Evolutionary conservation across 768 basidiomycete genomes (phyloP).

Genomic region (Tulasnella sp.): DNA sequence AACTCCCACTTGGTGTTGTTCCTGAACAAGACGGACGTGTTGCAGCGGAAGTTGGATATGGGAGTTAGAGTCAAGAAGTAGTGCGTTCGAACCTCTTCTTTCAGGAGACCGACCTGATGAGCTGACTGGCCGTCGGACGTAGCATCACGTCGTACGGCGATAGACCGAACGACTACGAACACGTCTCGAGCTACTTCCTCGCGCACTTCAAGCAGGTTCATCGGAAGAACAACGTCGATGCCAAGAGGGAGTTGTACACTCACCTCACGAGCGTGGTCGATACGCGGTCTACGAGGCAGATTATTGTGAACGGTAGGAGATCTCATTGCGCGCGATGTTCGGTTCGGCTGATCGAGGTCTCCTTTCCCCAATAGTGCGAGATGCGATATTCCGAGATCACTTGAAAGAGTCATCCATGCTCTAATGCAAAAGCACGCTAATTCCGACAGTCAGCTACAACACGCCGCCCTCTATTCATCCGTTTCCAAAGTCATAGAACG

Average conservation of each 20-base stretch:
- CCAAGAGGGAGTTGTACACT: slow-evolving; percentile 10
- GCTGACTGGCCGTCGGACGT: background rate
- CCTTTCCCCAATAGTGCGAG: slow-evolving; percentile 3
- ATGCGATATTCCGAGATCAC: slow-evolving; percentile 10
- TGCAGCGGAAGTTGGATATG: slow-evolving; percentile 13
- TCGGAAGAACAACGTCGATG: slow-evolving; percentile 13
- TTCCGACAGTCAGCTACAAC: background rate
- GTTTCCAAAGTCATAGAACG: background rate
- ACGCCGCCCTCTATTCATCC: too few relatives aligned
- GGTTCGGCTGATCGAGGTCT: background rate
- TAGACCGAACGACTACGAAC: slow-evolving; percentile 14
- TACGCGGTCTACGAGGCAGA: background rate
- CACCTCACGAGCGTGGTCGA: slow-evolving; percentile 11
- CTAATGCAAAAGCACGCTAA: background rate
- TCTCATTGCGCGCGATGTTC: too few relatives aligned
- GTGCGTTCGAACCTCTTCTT: background rate
- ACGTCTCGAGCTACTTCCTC: slow-evolving; percentile 13
- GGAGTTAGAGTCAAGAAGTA: slow-evolving; percentile 16
- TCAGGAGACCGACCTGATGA: too few relatives aligned
- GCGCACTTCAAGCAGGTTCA: slow-evolving; percentile 15
- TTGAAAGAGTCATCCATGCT: slow-evolving; percentile 11
- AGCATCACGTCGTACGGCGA: slow-evolving; percentile 16
- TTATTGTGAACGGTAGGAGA: slow-evolving; percentile 8
- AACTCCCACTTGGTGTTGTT: slow-evolving; percentile 15
- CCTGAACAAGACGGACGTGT: slow-evolving; percentile 17